Conservation (phyloP, 73 alveolate genomes). For the Stentor coeruleus region DNA sequence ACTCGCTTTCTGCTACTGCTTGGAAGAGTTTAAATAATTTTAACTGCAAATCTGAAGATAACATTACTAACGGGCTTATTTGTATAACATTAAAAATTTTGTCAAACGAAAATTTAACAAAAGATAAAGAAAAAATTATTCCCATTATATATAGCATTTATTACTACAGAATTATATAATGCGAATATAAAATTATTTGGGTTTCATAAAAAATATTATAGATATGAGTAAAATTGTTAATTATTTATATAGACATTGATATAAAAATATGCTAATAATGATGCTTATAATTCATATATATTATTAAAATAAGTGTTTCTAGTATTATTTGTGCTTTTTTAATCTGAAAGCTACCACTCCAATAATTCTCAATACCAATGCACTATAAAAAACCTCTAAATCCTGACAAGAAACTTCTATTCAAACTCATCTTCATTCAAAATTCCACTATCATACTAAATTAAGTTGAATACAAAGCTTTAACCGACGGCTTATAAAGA, state of each 20-base stretch:
- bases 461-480: background rate
- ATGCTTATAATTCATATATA: background rate
- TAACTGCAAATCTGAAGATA: background rate
- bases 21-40: background rate
- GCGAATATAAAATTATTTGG: slow-evolving; percentile 2
- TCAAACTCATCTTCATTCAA: background rate
- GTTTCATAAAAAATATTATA: background rate
- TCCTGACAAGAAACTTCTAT: background rate
- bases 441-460: background rate
- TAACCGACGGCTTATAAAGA: background rate
- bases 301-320: slow-evolving; percentile 17
- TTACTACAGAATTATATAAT: background rate
- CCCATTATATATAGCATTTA: too few relatives aligned
- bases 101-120: background rate
- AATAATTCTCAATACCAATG: background rate
- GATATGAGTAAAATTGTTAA: too few relatives aligned
- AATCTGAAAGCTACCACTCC: slow-evolving; percentile 39
- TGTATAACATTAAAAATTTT: too few relatives aligned
- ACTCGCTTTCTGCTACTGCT: background rate
- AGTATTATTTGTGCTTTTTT: slow-evolving; percentile 44
- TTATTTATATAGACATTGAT: too few relatives aligned
- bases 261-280: too few relatives aligned
- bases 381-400: background rate
- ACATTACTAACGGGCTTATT: background rate
- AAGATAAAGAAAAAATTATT: background rate